Base-by-base conservation (phyloP, 225 moss, liverwort and hornwort genomes). In the Physcomitrellopsis africana region DNA sequence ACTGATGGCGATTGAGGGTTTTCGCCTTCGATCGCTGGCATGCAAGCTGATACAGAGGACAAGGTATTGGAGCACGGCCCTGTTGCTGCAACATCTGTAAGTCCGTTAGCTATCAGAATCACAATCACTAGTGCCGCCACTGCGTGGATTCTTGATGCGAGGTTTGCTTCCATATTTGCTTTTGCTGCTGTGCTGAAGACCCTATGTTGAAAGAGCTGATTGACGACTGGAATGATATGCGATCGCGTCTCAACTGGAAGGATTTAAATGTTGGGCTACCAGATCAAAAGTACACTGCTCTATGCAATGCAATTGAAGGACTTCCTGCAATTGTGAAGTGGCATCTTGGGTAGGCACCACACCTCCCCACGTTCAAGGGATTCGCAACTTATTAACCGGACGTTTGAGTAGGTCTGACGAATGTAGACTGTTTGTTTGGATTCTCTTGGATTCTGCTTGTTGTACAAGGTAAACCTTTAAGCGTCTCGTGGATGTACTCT, bases 21-120 rank as follows among this genome's bases (percentile, higher is more conserved):
- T 49, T 74, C 71, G 46, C 76, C 79, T 67, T 84, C 67, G 56
- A 84, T 70, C n/a, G 79, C 84, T 70, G 83, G 76, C 19, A 86
- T 69, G 66, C 76, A 79, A 37, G 49, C 20, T 70, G 53, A 58
- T 60, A 84, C 53, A 43, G 81, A 60, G 16, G 65, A 65, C 9
- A n/a, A 11, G 27, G 78, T 54, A 69, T 46, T 62, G 32, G 71
- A 77, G 74, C 71, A 74, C 55, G 55, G 27, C 32, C 51, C 77
- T 51, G 17, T 42, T 74, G 74, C 71, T 22, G 51, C 57, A 42
- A 70, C 70, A 45, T 10, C 43, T 48, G 23, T 29, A 45, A 76
- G 32, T 57, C 80, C 70, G n/a, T 70, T 61, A 18, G 37, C 44
- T 65, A 84, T 43, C 5, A 74, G 56, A 45, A 74, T 22, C 17